A percentile compares a stretch with the other conserved stretches of the same genome.
phyloP scores from a whole-genome alignment of 352 stramenopile genomes.

The Saprolegnia parasitica region DNA sequence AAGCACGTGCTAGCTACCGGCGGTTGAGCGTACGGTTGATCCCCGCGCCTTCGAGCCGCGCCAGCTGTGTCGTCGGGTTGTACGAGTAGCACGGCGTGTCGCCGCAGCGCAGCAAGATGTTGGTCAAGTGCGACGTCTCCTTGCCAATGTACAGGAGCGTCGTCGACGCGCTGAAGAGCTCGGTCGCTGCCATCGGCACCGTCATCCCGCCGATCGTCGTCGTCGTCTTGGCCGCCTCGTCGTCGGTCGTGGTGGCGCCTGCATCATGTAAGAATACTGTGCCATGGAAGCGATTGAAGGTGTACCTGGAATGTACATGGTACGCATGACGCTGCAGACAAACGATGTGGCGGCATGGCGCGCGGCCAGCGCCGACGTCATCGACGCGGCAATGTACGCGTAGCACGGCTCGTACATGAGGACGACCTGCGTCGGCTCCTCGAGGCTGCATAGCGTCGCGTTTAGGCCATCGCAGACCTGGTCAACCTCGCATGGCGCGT shows the following conservation, averaged over 20 bases:
- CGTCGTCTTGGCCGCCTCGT: neutral
- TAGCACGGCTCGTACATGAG: slow-evolving; percentile 90
- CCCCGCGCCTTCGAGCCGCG: slow-evolving; percentile 50
- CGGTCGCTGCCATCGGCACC: slow-evolving; percentile 34
- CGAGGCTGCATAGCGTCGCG: slow-evolving; percentile 37
- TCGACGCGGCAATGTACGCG: slow-evolving; percentile 59
- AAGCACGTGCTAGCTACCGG: neutral
- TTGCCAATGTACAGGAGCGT: slow-evolving; percentile 69
- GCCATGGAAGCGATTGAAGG: neutral
- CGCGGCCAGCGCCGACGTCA: slow-evolving; percentile 46
- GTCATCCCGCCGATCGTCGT: slow-evolving; percentile 59
- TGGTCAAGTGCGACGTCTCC: slow-evolving; percentile 75
- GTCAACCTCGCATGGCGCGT: slow-evolving; percentile 56
- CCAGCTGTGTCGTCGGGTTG: slow-evolving; percentile 42
- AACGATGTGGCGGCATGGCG: slow-evolving; percentile 41
- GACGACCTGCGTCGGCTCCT: slow-evolving; percentile 57
- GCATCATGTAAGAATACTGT: slow-evolving; percentile 29
- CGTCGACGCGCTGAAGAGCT: slow-evolving; percentile 12
- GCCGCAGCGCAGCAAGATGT: slow-evolving; percentile 76
- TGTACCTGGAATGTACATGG: slow-evolving; percentile 53
- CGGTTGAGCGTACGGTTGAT: slow-evolving; percentile 70
- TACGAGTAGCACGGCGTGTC: slow-evolving; percentile 67
- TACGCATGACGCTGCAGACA: slow-evolving; percentile 60
- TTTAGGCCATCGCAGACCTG: slow-evolving; percentile 36
- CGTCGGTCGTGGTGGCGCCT: slow-evolving; percentile 17